Conservation (phyloP, 83 land plant genomes). For the Thuja plicata region DNA sequence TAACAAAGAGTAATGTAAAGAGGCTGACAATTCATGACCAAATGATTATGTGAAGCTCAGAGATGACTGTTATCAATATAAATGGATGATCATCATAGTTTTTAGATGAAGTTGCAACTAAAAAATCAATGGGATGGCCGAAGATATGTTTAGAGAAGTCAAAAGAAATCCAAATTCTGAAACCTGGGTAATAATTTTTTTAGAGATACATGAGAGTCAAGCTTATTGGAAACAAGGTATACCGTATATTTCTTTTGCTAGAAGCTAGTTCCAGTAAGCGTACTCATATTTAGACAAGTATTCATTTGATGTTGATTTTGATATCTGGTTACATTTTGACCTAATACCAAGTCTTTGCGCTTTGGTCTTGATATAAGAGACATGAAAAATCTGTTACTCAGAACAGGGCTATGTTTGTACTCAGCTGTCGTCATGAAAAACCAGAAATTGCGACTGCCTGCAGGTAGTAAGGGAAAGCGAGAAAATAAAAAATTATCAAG, state of each 20-base stretch:
- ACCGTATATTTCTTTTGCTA: not conserved
- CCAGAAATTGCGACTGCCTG: slow-evolving; percentile 27
- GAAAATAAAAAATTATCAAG: slow-evolving; percentile 1
- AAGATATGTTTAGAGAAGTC: too few relatives aligned
- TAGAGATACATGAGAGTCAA: not conserved
- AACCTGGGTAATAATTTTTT: not conserved
- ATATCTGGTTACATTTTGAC: not conserved
- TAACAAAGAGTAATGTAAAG: too few relatives aligned
- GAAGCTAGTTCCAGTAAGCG: not conserved
- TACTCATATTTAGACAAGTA: not conserved
- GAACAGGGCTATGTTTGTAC: slow-evolving; percentile 92
- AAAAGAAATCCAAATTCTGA: too few relatives aligned
- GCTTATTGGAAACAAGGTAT: not conserved
- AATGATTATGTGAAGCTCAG: too few relatives aligned
- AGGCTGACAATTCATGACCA: too few relatives aligned
- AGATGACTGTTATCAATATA: too few relatives aligned
- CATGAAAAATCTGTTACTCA: slow-evolving; percentile 87
- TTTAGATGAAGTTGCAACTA: too few relatives aligned
- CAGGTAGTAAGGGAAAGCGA: slow-evolving; percentile 26
- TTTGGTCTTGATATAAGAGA: slow-evolving; percentile 36
- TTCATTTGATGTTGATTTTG: not conserved
- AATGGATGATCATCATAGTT: too few relatives aligned
- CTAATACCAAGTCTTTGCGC: slow-evolving; percentile 5
- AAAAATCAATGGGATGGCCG: too few relatives aligned
- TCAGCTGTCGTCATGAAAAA: slow-evolving; percentile 67